Evolutionary conservation across 805 yeast genomes (phyloP), one percentile per base, ranked within the genome.

Genomic region (Starmerella gropengiesseri): DNA sequence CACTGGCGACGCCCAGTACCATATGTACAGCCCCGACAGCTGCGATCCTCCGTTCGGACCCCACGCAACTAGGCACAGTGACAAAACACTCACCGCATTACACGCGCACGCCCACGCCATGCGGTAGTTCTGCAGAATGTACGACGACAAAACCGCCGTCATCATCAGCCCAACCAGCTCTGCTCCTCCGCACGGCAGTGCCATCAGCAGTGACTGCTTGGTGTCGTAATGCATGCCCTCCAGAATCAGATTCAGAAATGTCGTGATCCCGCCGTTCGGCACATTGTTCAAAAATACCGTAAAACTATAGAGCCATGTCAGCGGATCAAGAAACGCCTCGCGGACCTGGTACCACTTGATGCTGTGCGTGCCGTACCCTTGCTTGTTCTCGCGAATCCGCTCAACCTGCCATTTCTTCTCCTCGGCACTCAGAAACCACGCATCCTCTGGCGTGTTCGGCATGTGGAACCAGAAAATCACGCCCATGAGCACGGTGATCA

Each of bases 251-350:
- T 68, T 61, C 34, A 69, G 63, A 51, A 71, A 73, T 55, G 66
- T 68, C 14, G 74, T 65, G 39, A 70, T 56, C 37, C 77, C 81
- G 49, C 79, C 80, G 49, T 74, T 71, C 48, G 71, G 77, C 46
- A 69, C 60, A 55, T 67, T 66, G 37, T 60, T 63, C 29, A 67
- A 55, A 13, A 66, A 55, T 35, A 64, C 69, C 38, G 65, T 61
- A 3, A 61, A 46, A 44, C 74, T 64, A 46, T 66, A 59, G 17
- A 73, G 49, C 71, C 74, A 75, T 8, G 73, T 65, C 52, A 71
- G 69, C 37, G 60, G 44, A 51, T 78, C 83, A 9, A 53, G 51
- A 25, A 74, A 41, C 9, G 74, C 71, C 54, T 77, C 80, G 18
- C 55, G 59, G 32, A 74, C 61, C 56, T 78, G 83, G 41, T 66